These are phyloP conservation scores for Jaenimonas drosophilae DNA, from an alignment of 208 protist genomes.

Conservation along the genomic window DNA sequence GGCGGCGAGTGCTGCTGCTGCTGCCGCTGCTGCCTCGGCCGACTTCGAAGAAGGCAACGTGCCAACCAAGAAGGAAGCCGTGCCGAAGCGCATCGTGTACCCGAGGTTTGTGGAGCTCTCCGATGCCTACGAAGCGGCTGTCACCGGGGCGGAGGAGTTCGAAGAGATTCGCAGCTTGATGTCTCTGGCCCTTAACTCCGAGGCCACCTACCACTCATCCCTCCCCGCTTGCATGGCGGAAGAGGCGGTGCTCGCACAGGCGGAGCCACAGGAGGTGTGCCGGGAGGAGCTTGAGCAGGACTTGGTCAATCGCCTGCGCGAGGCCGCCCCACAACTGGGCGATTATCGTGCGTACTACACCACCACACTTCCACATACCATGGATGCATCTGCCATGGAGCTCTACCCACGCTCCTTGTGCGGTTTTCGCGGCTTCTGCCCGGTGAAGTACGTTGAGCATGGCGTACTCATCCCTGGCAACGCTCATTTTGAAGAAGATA, in stretches of 20 bases:
- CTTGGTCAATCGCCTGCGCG: slow-evolving; percentile 13
- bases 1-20: neutral
- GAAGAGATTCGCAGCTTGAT: slow-evolving; percentile 35
- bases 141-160: slow-evolving; percentile 33
- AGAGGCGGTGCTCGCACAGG: slow-evolving; percentile 15
- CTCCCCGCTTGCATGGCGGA: slow-evolving; percentile 32
- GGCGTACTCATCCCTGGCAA: slow-evolving; percentile 32
- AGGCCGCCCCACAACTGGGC: slow-evolving; percentile 11
- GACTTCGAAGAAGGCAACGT: neutral
- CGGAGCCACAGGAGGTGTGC: slow-evolving; percentile 5
- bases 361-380: slow-evolving; percentile 17
- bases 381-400: slow-evolving; percentile 16
- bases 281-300: slow-evolving; percentile 15
- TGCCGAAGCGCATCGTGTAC: slow-evolving; percentile 47
- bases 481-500: neutral
- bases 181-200: slow-evolving; percentile 28
- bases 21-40: neutral
- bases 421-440: slow-evolving; percentile 53
- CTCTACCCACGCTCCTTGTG: slow-evolving; percentile 46
- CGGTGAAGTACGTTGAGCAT: slow-evolving; percentile 24
- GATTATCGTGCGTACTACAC: slow-evolving; percentile 22
- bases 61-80: slow-evolving; percentile 7
- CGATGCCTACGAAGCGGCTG: slow-evolving; percentile 44
- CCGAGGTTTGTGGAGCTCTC: slow-evolving; percentile 66
- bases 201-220: slow-evolving; percentile 20